Conservation (phyloP, 495 filamentous ascomycete genomes). For the Aspergillus steynii region DNA sequence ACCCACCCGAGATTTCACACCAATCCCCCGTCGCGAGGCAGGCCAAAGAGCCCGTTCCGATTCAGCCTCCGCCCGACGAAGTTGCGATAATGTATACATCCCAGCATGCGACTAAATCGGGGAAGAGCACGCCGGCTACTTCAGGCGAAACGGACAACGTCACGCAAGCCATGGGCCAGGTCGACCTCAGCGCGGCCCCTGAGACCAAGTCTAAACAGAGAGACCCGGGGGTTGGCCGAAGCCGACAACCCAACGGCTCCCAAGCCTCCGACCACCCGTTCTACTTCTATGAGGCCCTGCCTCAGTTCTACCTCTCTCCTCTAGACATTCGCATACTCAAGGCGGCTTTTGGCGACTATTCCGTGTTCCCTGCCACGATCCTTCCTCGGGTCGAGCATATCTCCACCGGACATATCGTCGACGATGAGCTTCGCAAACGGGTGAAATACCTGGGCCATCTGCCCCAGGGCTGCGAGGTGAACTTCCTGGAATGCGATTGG, state of each 20-base stretch:
- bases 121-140: constrained; percentile 30
- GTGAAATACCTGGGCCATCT: constrained; percentile 91
- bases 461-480: constrained; percentile 89
- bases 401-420: constrained; percentile 85
- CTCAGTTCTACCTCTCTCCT: constrained; percentile 90
- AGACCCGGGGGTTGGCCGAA: constrained; percentile 21
- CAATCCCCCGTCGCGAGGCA: constrained; percentile 50
- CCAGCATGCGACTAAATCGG: constrained; percentile 47
- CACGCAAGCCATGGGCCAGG: constrained; percentile 29
- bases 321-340: constrained; percentile 96
- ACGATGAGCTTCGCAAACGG: constrained; percentile 82
- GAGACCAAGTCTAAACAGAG: constrained; percentile 27
- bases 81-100: constrained; percentile 56
- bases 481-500: constrained; percentile 96
- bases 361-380: constrained; percentile 82
- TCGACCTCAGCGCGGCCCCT: constrained; percentile 23
- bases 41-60: constrained; percentile 48
- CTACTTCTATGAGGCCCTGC: constrained; percentile 87
- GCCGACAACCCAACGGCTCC: constrained; percentile 29
- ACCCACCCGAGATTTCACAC: constrained; percentile 59
- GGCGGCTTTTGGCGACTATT: constrained; percentile 81
- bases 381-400: constrained; percentile 91
- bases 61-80: constrained; percentile 44
- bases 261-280: constrained; percentile 48
- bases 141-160: constrained; percentile 28